These are phyloP conservation scores for Graphilbum sp. DNA, from an alignment of 2,329 filamentous ascomycete genomes.

Conservation along the genomic window DNA sequence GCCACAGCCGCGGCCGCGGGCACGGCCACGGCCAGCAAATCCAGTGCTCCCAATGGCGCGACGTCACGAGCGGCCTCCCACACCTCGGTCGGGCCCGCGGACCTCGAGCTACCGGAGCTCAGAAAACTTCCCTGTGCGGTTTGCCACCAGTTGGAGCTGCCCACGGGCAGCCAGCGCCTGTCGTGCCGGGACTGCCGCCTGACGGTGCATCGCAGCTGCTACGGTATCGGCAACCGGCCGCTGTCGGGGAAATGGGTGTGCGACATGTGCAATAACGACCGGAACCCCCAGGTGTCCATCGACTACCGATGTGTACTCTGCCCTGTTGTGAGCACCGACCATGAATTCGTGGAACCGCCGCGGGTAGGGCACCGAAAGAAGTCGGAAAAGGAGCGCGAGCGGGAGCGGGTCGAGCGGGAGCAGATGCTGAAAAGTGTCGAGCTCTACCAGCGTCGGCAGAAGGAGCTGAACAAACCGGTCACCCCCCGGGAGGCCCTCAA, in stretches of 20 bases:
- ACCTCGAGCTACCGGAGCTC: conserved; percentile 63
- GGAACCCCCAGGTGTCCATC: conserved; percentile 81
- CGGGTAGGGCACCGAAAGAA: conserved; percentile 75
- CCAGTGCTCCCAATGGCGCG: background rate
- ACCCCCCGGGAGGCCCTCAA: conserved; percentile 85
- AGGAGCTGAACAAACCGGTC: conserved; percentile 65
- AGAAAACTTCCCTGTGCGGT: conserved; percentile 71
- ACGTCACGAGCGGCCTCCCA: conserved; percentile 16
- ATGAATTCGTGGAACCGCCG: conserved; percentile 70
- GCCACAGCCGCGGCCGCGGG: background rate
- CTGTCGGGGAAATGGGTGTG: conserved; percentile 74
- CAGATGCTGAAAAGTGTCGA: conserved; percentile 63
- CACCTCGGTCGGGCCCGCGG: conserved; percentile 47
- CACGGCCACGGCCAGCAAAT: background rate
- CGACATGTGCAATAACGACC: conserved; percentile 91
- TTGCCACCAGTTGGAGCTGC: conserved; percentile 54
- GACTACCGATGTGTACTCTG: conserved; percentile 89
- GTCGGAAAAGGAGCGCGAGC: conserved; percentile 77
- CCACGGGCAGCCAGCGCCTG: conserved; percentile 53
- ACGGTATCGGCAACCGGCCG: conserved; percentile 62
- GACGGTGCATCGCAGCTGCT: conserved; percentile 83
- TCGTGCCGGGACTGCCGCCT: conserved; percentile 78
- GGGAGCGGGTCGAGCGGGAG: conserved; percentile 73
- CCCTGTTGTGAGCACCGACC: conserved; percentile 63
- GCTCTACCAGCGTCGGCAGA: conserved; percentile 69